phyloP scores from a whole-genome alignment of 805 yeast species.

The Myxozyma sirexii region DNA sequence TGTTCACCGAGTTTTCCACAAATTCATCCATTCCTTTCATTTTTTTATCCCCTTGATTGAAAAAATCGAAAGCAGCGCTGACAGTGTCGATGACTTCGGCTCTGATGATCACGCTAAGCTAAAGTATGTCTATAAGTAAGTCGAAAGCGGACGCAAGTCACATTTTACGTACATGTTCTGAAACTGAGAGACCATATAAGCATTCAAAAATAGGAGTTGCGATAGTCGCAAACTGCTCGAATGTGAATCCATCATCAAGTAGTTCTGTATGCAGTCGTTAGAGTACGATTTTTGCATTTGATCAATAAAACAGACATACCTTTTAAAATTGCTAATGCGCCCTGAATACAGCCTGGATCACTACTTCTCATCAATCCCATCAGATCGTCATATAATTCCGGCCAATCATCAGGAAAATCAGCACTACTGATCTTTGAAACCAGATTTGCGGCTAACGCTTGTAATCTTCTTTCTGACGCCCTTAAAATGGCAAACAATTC shows the following conservation, averaged over 20 bases:
- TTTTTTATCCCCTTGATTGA: slow-evolving; percentile 27
- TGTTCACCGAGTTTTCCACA: slow-evolving; percentile 13
- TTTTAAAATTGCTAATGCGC: slow-evolving; percentile 28
- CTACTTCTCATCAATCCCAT: slow-evolving; percentile 43
- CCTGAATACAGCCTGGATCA: slow-evolving; percentile 48
- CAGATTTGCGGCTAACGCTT: slow-evolving; percentile 69
- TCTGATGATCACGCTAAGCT: slow-evolving; percentile 19
- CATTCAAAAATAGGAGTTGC: slow-evolving; percentile 25
- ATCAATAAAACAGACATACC: background rate
- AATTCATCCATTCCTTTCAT: slow-evolving; percentile 12
- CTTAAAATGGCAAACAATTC: slow-evolving; percentile 19
- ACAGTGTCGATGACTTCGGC: slow-evolving; percentile 31
- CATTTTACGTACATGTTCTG: slow-evolving; percentile 7
- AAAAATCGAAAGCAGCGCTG: slow-evolving; percentile 26
- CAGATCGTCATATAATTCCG: slow-evolving; percentile 58
- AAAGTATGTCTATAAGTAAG: background rate
- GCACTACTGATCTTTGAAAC: slow-evolving; percentile 82
- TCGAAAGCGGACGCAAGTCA: background rate
- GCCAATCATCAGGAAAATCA: slow-evolving; percentile 98
- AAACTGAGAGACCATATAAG: slow-evolving; percentile 14
- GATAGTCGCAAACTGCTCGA: slow-evolving; percentile 78
- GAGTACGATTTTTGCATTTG: background rate
- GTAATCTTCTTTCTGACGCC: slow-evolving; percentile 56
- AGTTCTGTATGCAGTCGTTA: slow-evolving; percentile 55
- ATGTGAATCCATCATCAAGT: slow-evolving; percentile 82